Evolutionary conservation across 164 flowering plant species (phyloP).

Genomic region (Macadamia integrifolia): DNA sequence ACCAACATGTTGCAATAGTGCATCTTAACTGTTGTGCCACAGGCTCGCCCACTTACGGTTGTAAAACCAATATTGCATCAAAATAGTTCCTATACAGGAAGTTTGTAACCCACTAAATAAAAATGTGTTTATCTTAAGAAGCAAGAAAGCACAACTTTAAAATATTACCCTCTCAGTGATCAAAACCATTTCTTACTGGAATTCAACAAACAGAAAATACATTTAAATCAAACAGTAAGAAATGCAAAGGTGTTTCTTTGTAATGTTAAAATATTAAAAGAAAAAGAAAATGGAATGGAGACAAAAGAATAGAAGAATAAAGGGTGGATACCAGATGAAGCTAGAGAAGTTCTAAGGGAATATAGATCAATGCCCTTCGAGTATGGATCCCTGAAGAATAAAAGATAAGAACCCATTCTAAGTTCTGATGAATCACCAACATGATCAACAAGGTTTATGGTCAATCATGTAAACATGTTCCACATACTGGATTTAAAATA

Average conservation of each 20-base stretch:
- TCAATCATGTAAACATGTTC: background rate
- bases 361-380: slow-evolving; percentile 54
- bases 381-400: slow-evolving; percentile 68
- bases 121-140: no score
- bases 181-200: background rate
- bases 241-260: background rate
- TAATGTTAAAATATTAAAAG: no score
- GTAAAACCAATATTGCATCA: no score
- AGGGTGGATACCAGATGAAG: slow-evolving; percentile 47
- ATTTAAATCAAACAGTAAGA: background rate
- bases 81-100: no score
- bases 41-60: no score
- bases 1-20: no score
- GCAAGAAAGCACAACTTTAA: no score
- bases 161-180: no score
- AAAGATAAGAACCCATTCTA: background rate
- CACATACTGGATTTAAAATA: background rate
- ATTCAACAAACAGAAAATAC: background rate
- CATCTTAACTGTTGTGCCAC: no score
- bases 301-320: background rate
- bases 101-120: no score
- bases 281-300: no score
- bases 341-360: slow-evolving; percentile 43
- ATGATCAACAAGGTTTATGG: no score
- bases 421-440: background rate